Evolutionary conservation across 2,329 filamentous ascomycete species (phyloP).

Genomic region (Colletotrichum sansevieriae): DNA sequence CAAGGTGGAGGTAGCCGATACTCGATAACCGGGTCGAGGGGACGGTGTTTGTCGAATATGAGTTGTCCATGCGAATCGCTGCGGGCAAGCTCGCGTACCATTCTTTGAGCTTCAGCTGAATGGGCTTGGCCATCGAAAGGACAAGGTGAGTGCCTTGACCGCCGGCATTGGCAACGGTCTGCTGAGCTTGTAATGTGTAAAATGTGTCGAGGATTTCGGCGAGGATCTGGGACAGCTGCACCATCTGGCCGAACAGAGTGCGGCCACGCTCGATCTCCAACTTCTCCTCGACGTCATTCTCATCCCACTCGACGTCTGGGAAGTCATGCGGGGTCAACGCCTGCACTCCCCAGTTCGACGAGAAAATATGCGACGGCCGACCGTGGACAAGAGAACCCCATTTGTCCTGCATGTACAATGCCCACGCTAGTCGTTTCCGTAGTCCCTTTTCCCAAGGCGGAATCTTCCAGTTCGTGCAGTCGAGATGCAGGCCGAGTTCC

Average conservation of each 20-base stretch:
- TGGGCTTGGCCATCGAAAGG: conserved; percentile 81
- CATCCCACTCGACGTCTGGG: conserved; percentile 77
- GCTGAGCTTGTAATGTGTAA: conserved; percentile 83
- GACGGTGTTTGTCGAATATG: conserved; percentile 54
- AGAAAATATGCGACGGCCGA: conserved; percentile 81
- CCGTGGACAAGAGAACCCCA: conserved; percentile 90
- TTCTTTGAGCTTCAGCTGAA: conserved; percentile 85
- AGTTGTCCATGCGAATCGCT: conserved; percentile 75
- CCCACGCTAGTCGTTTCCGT: conserved; percentile 89
- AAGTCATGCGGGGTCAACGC: conserved; percentile 77
- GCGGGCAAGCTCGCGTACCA: conserved; percentile 81
- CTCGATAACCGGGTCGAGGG: conserved; percentile 65
- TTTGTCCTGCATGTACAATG: conserved; percentile 92
- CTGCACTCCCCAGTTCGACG: conserved; percentile 81
- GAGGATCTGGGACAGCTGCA: conserved; percentile 80
- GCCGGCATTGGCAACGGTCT: conserved; percentile 75
- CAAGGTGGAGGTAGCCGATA: conserved; percentile 86
- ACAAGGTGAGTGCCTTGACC: conserved; percentile 79
- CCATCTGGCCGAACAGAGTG: conserved; percentile 80
- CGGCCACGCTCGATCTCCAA: conserved; percentile 76
- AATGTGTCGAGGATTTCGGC: conserved; percentile 86
- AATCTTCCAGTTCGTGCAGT: conserved; percentile 89
- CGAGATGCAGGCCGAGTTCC: conserved; percentile 89
- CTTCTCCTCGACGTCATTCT: conserved; percentile 71
- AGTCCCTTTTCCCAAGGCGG: conserved; percentile 88